Evolutionary conservation across 2,329 filamentous ascomycete genomes (phyloP).

Genomic region (Escovopsis weberi): DNA sequence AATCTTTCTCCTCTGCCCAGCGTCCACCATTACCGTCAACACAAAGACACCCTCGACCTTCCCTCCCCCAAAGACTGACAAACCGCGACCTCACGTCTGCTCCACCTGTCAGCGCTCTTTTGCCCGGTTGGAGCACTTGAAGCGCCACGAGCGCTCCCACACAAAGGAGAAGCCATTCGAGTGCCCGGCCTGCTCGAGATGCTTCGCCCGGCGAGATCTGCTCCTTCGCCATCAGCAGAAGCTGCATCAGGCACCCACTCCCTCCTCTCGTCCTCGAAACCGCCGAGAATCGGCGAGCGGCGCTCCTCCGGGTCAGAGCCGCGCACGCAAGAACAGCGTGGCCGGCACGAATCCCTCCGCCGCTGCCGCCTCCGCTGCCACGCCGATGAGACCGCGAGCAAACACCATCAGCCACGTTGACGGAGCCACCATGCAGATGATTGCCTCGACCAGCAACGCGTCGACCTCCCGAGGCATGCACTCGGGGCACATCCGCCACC

Average conservation of each 20-base stretch:
- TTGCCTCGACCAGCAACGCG: conserved; percentile 41
- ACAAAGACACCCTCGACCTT: conserved; percentile 34
- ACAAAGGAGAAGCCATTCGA: conserved; percentile 99
- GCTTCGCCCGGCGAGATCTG: conserved; percentile 86
- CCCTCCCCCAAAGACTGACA: conserved; percentile 88
- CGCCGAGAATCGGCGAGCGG: conserved; percentile 80
- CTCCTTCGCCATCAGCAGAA: conserved; percentile 95
- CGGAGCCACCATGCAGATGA: conserved; percentile 56
- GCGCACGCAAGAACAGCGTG: conserved; percentile 86
- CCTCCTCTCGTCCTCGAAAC: conserved; percentile 73
- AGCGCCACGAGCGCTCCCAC: conserved; percentile 94
- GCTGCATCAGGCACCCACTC: conserved; percentile 82
- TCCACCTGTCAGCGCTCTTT: conserved; percentile 84
- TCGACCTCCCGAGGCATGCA: conserved; percentile 34
- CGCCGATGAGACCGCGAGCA: conserved; percentile 69
- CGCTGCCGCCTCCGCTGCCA: conserved; percentile 29
- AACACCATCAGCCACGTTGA: conserved; percentile 97
- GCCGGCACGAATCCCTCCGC: conserved; percentile 36
- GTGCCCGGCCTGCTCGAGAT: conserved; percentile 85
- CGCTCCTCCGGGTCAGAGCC: conserved; percentile 48
- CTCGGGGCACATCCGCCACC: conserved; percentile 52
- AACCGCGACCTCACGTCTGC: conserved; percentile 90
- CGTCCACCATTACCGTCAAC: conserved; percentile 37
- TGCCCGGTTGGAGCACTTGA: conserved; percentile 87
- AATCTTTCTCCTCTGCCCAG: conserved; percentile 15